These are phyloP conservation scores for Colletotrichum graminicola DNA, from an alignment of 2,329 filamentous ascomycete genomes.

Conservation along the genomic window DNA sequence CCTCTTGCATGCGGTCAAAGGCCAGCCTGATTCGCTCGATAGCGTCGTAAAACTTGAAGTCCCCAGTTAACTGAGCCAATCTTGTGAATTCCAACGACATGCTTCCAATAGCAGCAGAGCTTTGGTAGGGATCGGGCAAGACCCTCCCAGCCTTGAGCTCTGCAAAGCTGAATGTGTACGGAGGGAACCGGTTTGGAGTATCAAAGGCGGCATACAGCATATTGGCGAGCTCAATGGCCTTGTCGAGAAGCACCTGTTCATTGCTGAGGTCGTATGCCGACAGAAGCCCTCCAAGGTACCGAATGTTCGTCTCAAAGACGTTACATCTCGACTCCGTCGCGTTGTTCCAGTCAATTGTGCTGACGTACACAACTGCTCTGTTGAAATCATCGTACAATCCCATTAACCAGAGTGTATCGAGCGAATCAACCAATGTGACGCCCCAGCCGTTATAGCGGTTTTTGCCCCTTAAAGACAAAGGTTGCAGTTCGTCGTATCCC, in stretches of 20 bases:
- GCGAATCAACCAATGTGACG: slow-evolving; percentile 58
- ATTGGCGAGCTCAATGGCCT: slow-evolving; percentile 73
- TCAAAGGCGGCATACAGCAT: slow-evolving; percentile 76
- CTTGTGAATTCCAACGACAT: slow-evolving; percentile 80
- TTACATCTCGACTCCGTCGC: slow-evolving; percentile 63
- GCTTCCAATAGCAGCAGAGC: slow-evolving; percentile 68
- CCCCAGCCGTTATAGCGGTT: slow-evolving; percentile 62
- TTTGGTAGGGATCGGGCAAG: slow-evolving; percentile 48
- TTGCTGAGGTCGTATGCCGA: slow-evolving; percentile 77
- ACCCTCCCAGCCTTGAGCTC: slow-evolving; percentile 37
- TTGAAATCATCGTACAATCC: slow-evolving; percentile 63
- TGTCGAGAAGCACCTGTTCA: slow-evolving; percentile 66
- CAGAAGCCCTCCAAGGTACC: slow-evolving; percentile 77
- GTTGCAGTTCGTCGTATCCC: slow-evolving; percentile 60
- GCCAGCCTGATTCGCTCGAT: slow-evolving; percentile 76
- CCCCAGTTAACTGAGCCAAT: slow-evolving; percentile 78
- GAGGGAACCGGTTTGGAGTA: slow-evolving; percentile 76
- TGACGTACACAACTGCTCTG: slow-evolving; percentile 58
- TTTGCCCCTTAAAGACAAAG: slow-evolving; percentile 54
- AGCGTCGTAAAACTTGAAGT: slow-evolving; percentile 81
- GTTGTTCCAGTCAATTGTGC: slow-evolving; percentile 65
- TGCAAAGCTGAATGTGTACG: slow-evolving; percentile 36
- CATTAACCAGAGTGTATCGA: slow-evolving; percentile 69
- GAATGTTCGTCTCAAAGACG: slow-evolving; percentile 78
- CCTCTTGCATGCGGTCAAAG: slow-evolving; percentile 73